Percentiles rank a stretch among this genome's conserved stretches.
Evolutionary conservation across 2,329 filamentous ascomycete genomes (phyloP).

Genomic region (Alternaria rosae): DNA sequence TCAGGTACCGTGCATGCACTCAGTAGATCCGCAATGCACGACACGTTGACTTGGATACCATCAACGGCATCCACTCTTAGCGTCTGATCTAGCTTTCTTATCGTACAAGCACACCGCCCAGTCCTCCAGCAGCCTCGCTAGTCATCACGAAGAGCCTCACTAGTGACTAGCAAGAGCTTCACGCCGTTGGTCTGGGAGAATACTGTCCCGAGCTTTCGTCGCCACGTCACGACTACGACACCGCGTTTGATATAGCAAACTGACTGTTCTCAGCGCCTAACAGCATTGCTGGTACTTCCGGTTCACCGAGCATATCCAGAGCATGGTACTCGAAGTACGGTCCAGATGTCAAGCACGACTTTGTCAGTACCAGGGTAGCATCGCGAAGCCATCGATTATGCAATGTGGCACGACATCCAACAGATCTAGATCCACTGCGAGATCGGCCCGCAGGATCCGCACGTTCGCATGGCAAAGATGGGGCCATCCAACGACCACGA

Average conservation of each 20-base stretch:
- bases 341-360: not conserved
- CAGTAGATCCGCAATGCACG: not conserved
- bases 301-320: not conserved
- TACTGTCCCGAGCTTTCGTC: not conserved
- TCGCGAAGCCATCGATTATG: not conserved
- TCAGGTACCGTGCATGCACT: not conserved
- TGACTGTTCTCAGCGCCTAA: not conserved
- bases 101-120: not conserved
- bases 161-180: not conserved
- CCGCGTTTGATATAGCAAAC: not conserved
- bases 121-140: not conserved
- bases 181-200: not conserved
- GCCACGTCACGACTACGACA: not conserved
- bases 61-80: not conserved
- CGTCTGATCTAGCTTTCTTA: not conserved
- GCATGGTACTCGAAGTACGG: too few relatives aligned
- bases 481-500: not conserved
- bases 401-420: constrained; percentile 1
- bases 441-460: constrained; percentile 10
- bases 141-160: not conserved
- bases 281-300: not conserved
- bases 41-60: not conserved
- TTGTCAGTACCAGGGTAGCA: not conserved
- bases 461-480: constrained; percentile 11
- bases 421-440: not conserved